Evolutionary conservation across 345 rosid species (phyloP), one percentile per base, ranked within the genome.

Genomic region (Stellera chamaejasme): DNA sequence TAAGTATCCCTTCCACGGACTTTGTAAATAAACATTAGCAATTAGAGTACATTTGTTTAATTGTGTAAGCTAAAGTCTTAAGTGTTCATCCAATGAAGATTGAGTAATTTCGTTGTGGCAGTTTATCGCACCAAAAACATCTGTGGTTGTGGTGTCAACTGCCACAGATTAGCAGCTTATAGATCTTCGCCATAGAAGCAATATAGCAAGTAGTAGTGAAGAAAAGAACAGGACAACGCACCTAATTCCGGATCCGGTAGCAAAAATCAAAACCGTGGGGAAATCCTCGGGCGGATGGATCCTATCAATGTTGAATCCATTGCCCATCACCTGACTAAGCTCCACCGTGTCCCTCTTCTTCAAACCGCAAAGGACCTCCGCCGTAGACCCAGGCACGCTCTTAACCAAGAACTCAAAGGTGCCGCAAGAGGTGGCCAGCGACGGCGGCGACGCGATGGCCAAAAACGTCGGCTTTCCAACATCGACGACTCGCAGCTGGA

Each of bases 231-330:
- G 43, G 11, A 50, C 39, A 19, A 4, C 52, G 45, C 54, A 93
- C 96, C 96, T 93, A 63, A 93, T 90, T 58, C 95, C 96, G 49
- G 99, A 84, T 71, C 97, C 97, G 1, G 97, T 93, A 10, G 99
- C 97, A 62, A 89, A 93, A 52, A 90, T 87, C 71, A 89, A 74
- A 60, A 93, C 84, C 47, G 90, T 71, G 3, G 83, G 75, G 48
- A 58, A 79, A 14, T 76, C 66, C 66, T 73, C 79, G 0, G 97
- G 90, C 77, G 92, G 94, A 49, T 79, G 71, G 72, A 89, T 82
- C 55, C 59, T 82, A 52, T 81, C 80, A 14, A 80, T 58, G 14
- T 74, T 71, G 66, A 87, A 89, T 41, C 97, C 99, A 50, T 68
- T 75, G 9, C 99, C 99, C 88, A 82, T 85, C 23, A 67, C 88